phyloP scores from a whole-genome alignment of 225 moss, liverwort and hornwort genomes.

The Marchantia polymorpha region DNA sequence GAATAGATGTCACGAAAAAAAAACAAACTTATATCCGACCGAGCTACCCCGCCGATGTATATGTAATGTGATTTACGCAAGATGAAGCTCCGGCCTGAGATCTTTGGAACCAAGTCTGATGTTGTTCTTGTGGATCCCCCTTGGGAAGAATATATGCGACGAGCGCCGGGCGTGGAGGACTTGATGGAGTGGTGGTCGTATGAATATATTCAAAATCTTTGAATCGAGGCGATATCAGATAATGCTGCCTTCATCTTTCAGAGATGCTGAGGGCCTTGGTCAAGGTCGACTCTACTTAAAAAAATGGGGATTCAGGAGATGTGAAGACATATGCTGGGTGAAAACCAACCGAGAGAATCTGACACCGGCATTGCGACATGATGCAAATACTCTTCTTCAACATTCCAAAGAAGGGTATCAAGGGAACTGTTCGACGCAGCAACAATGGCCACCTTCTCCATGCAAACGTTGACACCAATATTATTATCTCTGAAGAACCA shows the following conservation, averaged over 20 bases:
- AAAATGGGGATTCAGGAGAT: constrained; percentile 99
- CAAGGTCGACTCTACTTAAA: constrained; percentile 97
- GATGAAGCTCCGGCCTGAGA: constrained; percentile 74
- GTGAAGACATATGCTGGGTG: constrained; percentile 99
- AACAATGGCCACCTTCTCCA: constrained; percentile 98
- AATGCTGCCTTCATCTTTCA: constrained; percentile 92
- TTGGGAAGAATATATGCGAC: constrained; percentile 98
- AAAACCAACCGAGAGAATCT: constrained; percentile 99
- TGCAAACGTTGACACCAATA: constrained; percentile 99
- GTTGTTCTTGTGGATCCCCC: constrained; percentile 98
- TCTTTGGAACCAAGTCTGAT: constrained; percentile 96
- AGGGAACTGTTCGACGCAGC: constrained; percentile 96
- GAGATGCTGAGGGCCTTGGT: constrained; percentile 98
- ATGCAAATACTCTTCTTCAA: constrained; percentile 91
- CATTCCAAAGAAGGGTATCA: constrained; percentile 99
- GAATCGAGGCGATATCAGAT: constrained; percentile 98
- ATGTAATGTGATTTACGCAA: constrained; percentile 97
- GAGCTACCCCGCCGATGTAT: constrained; percentile 91
- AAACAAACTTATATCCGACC: constrained; percentile 87
- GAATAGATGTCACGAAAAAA: constrained; percentile 94
- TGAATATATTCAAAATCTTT: constrained; percentile 86
- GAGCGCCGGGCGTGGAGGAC: constrained; percentile 95
- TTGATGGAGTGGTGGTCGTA: constrained; percentile 99
- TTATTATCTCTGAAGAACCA: constrained; percentile 97
- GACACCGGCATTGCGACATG: constrained; percentile 96